phyloP scores from a whole-genome alignment of 768 basidiomycete species.

The Lentinula sp. region DNA sequence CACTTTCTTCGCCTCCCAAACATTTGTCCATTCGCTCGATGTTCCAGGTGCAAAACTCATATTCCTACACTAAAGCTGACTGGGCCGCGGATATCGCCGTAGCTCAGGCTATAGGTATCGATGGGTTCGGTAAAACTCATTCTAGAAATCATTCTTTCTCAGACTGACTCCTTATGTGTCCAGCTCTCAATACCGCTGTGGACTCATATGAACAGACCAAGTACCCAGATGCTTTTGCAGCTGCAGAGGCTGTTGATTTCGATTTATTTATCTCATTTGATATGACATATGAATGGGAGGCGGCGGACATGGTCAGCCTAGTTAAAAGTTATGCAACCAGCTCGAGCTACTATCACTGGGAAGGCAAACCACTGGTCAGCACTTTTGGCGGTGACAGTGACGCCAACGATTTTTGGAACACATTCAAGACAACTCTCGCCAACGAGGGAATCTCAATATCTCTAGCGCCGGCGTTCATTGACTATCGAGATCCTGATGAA shows the following conservation, averaged over 20 bases:
- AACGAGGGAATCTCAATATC: conserved; percentile 20
- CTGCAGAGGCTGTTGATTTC: conserved; percentile 23
- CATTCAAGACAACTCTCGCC: conserved; percentile 10
- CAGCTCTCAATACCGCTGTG: conserved; percentile 19
- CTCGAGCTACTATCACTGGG: conserved; percentile 21
- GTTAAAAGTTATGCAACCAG: conserved; percentile 22
- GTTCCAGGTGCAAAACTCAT: conserved; percentile 16
- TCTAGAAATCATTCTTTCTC: neutral
- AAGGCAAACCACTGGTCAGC: conserved; percentile 23
- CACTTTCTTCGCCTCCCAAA: neutral
- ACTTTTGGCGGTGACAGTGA: conserved; percentile 30
- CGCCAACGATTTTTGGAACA: conserved; percentile 18
- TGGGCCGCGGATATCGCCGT: conserved; percentile 18
- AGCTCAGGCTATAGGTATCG: conserved; percentile 17
- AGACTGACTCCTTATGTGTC: neutral
- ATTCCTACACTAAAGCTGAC: conserved; percentile 11
- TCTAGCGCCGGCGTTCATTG: conserved; percentile 23
- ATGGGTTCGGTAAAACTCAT: conserved; percentile 17
- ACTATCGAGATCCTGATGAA: conserved; percentile 16
- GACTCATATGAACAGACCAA: conserved; percentile 18
- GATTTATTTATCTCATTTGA: conserved; percentile 32
- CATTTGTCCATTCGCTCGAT: neutral
- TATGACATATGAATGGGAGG: conserved; percentile 19
- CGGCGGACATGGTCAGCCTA: conserved; percentile 15
- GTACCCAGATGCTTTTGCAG: conserved; percentile 27